Base-by-base conservation (phyloP, 768 basidiomycete species). In the Boletus tylopilopsis region DNA sequence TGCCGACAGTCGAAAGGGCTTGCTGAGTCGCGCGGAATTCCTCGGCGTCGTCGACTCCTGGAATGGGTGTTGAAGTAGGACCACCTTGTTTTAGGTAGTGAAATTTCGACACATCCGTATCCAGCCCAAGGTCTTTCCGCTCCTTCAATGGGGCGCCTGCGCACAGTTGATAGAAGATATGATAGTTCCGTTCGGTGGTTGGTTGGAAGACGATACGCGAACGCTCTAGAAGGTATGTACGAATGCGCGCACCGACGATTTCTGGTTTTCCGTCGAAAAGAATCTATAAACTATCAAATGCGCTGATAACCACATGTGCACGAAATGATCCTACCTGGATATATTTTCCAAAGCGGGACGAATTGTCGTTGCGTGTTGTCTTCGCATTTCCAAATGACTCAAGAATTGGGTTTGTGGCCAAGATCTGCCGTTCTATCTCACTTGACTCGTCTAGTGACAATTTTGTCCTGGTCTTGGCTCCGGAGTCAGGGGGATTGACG, bases 341-440 rank as follows among this genome's bases (percentile, higher is more conserved):
- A 71, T 99, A 99, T 73, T 99, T 99, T 54, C 96, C 96, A 68
- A 99, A 99, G 49, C 96, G 84, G 19, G 96, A 99, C 8, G 93
- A 96, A 68, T 99, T 99, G 71, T 99, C 96, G 66, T 99, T 99
- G 51, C 96, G 81, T 15, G 96, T 97, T 27, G 96, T 99, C 73
- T 99, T 99, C 21, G 96, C 96, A 70, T 99, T 99, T 57, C 96
- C 96, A 59, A 99, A 98, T 0, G 96, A 90, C 71, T 99, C 96
- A 55, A 99, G 85, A 61, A 96, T 98, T 21, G 96, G 96, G 68
- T 99, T 99, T n/a, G 95, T 97, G 24, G 96, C 96, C 47, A 99
- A 75, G 51, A 99, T 99, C 69, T 98, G 96, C 42, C 86, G 83
- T 67, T 99, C 96, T 56, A 94, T 93, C 69, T 97, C 96, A 66